Base-by-base conservation (phyloP, 1,139 yeast species). In the Wickerhamomyces sp. region DNA sequence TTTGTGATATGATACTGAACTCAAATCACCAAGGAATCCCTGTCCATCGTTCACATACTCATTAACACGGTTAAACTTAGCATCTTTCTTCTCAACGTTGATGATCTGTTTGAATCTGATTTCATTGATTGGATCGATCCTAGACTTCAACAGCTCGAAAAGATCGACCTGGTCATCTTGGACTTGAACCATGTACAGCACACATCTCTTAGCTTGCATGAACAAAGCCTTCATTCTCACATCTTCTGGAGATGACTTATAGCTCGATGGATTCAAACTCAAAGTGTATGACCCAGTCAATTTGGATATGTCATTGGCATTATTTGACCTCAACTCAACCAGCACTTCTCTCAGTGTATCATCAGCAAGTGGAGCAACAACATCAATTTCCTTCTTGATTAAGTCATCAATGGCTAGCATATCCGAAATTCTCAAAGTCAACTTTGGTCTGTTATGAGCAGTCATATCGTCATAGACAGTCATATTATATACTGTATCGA, bases 131-230 rank as follows among this genome's bases (percentile, higher is more conserved):
- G 78, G 78, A 18, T 70, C 65, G 19, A 89, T 86, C 2, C 84
- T 83, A 8, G 88, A 77, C 5, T 85, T 72, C 37, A 88, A 64
- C 32, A 89, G 62, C 30, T 85, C 95, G 42, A 86, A 68, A 32
- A 91, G 60, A 41, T 80, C 83, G 4, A 74, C 68, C 16, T 87
- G 87, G 22, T 75, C 74, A 28, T 68, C 67, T 61, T 91, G 95
- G 12, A 91, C 85, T 42, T 89, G 76, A 41, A 89, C 75, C 47
- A 89, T 78, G 52, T 87, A 88, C 16, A 84, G 62, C 23, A 89
- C 62, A 44, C 89, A 82, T 45, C 95, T 68, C 56, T 91, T 91
- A 1, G 86, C 87, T 49, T 88, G 89, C 31, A 89, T 74, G 51
- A 84, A 66, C 23, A 87, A 60, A 3, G 82, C 66, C 37, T 70